Conservation (phyloP, 1,284 basidiomycete species). For the Heterobasidion occidentale region DNA sequence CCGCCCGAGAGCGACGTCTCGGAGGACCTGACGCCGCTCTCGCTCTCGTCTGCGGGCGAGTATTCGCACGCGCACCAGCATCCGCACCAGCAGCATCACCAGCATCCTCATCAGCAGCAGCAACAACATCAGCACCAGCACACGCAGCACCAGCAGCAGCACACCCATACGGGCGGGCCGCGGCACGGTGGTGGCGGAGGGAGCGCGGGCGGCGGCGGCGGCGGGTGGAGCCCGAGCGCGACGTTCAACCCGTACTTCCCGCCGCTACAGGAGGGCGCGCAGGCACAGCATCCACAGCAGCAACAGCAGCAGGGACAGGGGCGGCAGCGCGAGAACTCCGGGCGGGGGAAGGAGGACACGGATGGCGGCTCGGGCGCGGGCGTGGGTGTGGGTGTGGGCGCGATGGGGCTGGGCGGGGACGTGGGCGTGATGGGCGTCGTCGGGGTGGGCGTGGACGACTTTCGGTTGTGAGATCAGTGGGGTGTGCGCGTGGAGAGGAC, state of each 20-base stretch:
- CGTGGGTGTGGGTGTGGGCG: too few relatives aligned
- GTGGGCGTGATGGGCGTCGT: neutral
- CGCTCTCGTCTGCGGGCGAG: neutral
- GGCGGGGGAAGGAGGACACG: neutral
- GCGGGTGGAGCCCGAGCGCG: neutral
- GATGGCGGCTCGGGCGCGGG: neutral
- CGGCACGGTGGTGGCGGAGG: constrained; percentile 26
- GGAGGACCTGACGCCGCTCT: neutral
- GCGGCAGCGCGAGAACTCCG: neutral
- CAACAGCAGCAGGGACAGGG: constrained; percentile 5
- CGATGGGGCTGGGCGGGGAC: too few relatives aligned
- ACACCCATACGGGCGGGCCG: constrained; percentile 18
- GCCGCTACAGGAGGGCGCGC: constrained; percentile 23
- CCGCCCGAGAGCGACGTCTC: neutral
- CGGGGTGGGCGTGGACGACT: neutral
- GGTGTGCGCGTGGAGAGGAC: neutral
- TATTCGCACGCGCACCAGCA: neutral
- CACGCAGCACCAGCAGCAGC: neutral
- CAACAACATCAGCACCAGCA: neutral
- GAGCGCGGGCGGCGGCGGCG: constrained; percentile 14
- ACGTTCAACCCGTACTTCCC: constrained; percentile 64
- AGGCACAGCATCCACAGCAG: constrained; percentile 6
- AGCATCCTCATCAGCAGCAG: neutral
- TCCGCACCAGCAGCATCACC: neutral
- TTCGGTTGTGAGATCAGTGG: neutral